These are phyloP conservation scores for Echeveria elegans DNA, from an alignment of 164 flowering plant genomes.

Conservation along the genomic window DNA sequence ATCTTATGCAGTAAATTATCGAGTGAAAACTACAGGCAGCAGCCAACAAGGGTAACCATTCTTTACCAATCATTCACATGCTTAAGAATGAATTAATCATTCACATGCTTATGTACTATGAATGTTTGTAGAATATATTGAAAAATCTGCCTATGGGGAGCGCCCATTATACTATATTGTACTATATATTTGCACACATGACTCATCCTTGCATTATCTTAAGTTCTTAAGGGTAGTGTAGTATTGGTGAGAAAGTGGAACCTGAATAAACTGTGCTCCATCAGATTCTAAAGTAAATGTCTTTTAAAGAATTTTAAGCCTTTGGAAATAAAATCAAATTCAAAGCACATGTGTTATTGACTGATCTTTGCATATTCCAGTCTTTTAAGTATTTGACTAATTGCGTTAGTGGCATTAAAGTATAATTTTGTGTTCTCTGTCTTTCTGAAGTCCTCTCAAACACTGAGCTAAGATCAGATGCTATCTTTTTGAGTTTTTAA, in stretches of 20 bases:
- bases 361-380: background rate
- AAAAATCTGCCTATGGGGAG: background rate
- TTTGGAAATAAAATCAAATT: background rate
- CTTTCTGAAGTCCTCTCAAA: too few species aligned
- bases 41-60: slow-evolving; percentile 1
- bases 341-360: background rate
- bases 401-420: background rate
- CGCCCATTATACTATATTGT: background rate
- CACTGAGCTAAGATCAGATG: too few species aligned
- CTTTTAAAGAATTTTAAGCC: background rate
- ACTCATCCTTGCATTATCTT: background rate
- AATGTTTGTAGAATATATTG: slow-evolving; percentile 1
- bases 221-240: background rate
- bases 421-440: background rate
- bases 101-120: slow-evolving; percentile 5
- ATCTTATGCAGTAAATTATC: background rate
- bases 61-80: background rate
- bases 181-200: background rate
- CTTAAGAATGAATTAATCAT: too few species aligned
- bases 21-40: background rate
- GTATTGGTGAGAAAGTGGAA: background rate
- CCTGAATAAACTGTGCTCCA: background rate
- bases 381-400: slow-evolving; percentile 2
- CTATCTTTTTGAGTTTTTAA: too few species aligned
- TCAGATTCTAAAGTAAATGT: background rate